Base-by-base conservation (phyloP, 139 green algal species). In the Chlorella sp. region DNA sequence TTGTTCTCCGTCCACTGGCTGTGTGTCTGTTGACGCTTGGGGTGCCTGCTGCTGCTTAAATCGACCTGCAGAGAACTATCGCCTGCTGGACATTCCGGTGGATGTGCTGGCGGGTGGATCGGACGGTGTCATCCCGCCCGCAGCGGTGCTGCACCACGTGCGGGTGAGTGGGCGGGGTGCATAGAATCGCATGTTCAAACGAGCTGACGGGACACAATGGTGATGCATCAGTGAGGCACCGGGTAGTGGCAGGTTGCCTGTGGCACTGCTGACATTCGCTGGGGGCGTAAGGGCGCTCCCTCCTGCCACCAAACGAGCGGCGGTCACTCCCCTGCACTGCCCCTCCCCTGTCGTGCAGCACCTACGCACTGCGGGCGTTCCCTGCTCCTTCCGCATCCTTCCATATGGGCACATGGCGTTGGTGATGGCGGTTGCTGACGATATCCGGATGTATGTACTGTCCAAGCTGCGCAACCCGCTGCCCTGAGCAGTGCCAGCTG, bases 401-500 rank as follows among this genome's bases (percentile, higher is more conserved):
- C 56, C 30, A 72, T 55, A 82, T 71, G 94, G 94, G 3, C 96
- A 98, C 89, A 90, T 98, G 81, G 96, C 98, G 82, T 98, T 98
- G 87, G 97, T 94, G 0, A 95, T 99, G 89, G 91, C 87, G 1
- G 86, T 95, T 16, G 90, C 88, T 69, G 87, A 94, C 41, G 92
- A 95, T 26, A 79, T 94, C 11, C 74, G 86, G 13, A 62, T 87
- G 28, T 94, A 91, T 78, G 84, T 94, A 17, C 70, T 93, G 20
- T 62, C 32, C 32, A 63, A 74, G 34, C 69, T 85, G 55, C 68
- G 55, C 11, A 70, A 56, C 47, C 73, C 73, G 18, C 73, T 80
- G 44, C 51, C 51, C 51, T 60, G 15, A 60, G 51, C 11, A 17
- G 44, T 7, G 11, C 7, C 7, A 55, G 44, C 44, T 7, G 7